Evolutionary conservation across 179 eudicot species (phyloP).

Genomic region (Actinidia chinensis): DNA sequence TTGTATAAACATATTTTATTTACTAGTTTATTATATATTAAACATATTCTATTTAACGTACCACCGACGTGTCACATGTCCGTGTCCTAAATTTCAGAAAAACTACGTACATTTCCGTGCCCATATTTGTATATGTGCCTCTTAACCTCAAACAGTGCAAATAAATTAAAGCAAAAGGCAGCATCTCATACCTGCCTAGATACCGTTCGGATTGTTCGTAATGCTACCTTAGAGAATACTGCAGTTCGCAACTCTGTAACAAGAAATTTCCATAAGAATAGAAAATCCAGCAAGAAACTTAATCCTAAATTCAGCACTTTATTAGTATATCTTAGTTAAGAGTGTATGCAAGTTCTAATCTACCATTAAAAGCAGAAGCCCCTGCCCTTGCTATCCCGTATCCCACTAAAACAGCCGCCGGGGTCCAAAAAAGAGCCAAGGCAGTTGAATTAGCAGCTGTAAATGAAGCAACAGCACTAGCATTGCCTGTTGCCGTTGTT

Average conservation of each 20-base stretch:
- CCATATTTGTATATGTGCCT: no score
- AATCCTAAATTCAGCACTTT: background rate
- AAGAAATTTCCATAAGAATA: constrained; percentile 7
- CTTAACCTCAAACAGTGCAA: background rate
- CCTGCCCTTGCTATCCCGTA: constrained; percentile 91
- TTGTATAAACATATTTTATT: no score
- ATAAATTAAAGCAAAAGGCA: constrained; percentile 2
- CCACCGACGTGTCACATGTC: no score
- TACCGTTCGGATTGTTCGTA: constrained; percentile 84
- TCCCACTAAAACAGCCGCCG: constrained; percentile 88
- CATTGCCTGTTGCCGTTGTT: constrained; percentile 78
- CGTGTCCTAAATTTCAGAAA: no score
- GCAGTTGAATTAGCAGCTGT: constrained; percentile 69
- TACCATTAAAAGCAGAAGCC: constrained; percentile 81
- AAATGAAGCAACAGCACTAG: constrained; percentile 74
- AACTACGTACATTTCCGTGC: no score
- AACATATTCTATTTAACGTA: no score
- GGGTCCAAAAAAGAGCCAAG: constrained; percentile 81
- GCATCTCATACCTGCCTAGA: constrained; percentile 66
- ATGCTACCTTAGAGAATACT: constrained; percentile 90
- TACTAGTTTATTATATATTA: no score
- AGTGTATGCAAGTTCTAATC: background rate
- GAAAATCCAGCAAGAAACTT: constrained; percentile 6
- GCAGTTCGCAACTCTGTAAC: constrained; percentile 89
- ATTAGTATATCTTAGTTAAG: background rate